Evolutionary conservation across 148 eudicot species (phyloP), one percentile per base, ranked within the genome.

Genomic region (Talinum fruticosum): DNA sequence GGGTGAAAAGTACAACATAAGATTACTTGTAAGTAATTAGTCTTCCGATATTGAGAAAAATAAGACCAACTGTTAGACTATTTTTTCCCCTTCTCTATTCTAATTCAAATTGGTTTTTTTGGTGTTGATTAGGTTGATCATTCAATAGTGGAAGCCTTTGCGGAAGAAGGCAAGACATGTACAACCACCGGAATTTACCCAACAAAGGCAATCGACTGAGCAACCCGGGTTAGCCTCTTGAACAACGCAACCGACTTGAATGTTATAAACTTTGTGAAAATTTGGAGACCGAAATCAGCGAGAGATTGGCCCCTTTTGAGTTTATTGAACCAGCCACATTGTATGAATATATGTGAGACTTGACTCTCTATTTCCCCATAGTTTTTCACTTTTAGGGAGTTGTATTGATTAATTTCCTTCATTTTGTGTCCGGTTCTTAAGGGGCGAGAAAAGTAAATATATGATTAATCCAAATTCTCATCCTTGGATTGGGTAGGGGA

Each of bases 111-210:
- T 10, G 35, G 5, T 44, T 34, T n/a, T 74, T 34, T 47, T 33
- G 15, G 10, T 18, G 12, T 36, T 24, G 10, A 59, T 77, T 32
- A 91, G 95, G 90, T 89, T 57, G 96, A 91, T 89, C 96, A 89
- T 77, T 91, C 96, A 29, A 81, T 89, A 24, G 86, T 89, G 5
- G 96, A 91, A 79, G 87, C 91, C 33, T 91, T 87, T 80, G 96
- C 82, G 15, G 91, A 91, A 88, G 91, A 87, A 73, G 96, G 96
- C 13, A 81, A 93, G 72, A 87, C 88, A 57, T 87, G 88, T 28
- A 91, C 88, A 3, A 86, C 91, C 6, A 86, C 92, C 0, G 78
- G 96, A 70, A 78, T 89, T 0, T 91, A 91, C 83, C 96, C 92
- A 16, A 91, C 93, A 8, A 81, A 83, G 76, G 93, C 96, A n/a